Conservation (phyloP, 257 asterid species). For the Marsdenia floribunda region DNA sequence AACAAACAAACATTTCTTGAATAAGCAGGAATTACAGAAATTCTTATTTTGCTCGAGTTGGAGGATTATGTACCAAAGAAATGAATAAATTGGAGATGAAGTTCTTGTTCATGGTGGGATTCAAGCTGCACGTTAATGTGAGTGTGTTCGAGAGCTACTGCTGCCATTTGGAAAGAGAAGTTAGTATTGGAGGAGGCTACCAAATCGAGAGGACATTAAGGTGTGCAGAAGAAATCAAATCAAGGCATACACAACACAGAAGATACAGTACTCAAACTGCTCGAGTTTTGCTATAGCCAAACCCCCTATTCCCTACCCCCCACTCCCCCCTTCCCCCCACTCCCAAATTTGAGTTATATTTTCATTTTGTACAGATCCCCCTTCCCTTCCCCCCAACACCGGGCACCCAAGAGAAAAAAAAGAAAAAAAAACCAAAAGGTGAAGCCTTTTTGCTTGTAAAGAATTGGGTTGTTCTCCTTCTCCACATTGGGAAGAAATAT, state of each 20-base stretch:
- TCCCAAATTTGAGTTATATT: not conserved
- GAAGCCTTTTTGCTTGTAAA: not conserved
- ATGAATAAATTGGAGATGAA: slow-evolving; percentile 68
- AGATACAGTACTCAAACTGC: slow-evolving; percentile 23
- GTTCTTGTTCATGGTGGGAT: slow-evolving; percentile 68
- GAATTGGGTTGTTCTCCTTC: not conserved
- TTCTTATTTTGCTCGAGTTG: slow-evolving; percentile 86
- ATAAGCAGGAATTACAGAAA: slow-evolving; percentile 78
- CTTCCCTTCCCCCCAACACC: too few species aligned
- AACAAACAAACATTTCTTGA: too few species aligned
- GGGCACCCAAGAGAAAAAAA: not conserved
- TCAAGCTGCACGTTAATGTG: slow-evolving; percentile 86
- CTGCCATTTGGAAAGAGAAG: slow-evolving; percentile 93
- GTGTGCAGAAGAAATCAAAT: slow-evolving; percentile 85
- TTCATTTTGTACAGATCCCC: not conserved
- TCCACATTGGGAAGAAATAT: too few species aligned
- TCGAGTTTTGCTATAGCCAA: not conserved
- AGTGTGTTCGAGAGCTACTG: slow-evolving; percentile 89
- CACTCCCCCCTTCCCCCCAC: too few species aligned
- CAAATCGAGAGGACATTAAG: slow-evolving; percentile 85
- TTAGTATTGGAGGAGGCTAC: slow-evolving; percentile 87
- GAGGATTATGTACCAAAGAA: slow-evolving; percentile 63
- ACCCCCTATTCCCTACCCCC: too few species aligned
- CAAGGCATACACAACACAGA: slow-evolving; percentile 38
- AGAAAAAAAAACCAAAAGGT: too few species aligned